Evolutionary conservation across 345 rosid species (phyloP).

Genomic region (Eucalyptus paniculata): DNA sequence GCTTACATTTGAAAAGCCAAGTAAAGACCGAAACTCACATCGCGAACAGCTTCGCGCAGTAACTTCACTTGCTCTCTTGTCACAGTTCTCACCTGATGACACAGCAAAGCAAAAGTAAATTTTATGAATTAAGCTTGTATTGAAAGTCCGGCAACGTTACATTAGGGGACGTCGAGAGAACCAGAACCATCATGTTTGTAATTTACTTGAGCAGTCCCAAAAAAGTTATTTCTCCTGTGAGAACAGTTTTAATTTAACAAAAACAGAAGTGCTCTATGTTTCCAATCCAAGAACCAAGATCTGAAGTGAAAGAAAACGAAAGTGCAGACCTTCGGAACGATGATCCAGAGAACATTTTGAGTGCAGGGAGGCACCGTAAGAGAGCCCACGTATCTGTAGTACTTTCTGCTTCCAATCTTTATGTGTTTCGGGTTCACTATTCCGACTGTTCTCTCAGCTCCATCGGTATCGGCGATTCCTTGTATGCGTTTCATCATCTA

Average conservation of each 20-base stretch:
- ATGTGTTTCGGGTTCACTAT: constrained; percentile 35
- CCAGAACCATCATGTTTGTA: not conserved
- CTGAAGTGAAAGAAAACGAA: not conserved
- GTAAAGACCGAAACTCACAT: constrained; percentile 32
- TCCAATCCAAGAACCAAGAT: not conserved
- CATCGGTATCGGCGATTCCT: constrained; percentile 6
- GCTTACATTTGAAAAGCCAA: not conserved
- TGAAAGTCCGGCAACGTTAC: not conserved
- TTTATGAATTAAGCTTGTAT: not conserved
- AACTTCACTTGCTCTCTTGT: constrained; percentile 36
- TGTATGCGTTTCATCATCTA: constrained; percentile 30
- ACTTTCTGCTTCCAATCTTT: constrained; percentile 44
- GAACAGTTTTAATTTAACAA: not conserved
- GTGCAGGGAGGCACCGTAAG: constrained; percentile 86
- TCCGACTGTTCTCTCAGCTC: constrained; percentile 24
- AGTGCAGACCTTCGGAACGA: constrained; percentile 32
- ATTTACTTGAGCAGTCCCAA: not conserved
- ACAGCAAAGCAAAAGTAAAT: not conserved
- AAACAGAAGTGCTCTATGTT: not conserved
- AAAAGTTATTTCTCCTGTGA: not conserved
- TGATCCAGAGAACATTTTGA: constrained; percentile 60
- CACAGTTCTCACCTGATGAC: constrained; percentile 48
- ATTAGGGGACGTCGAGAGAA: not conserved
- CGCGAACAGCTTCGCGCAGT: constrained; percentile 78
- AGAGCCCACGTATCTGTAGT: constrained; percentile 71